Evolutionary conservation across 1,139 yeast genomes (phyloP), one percentile per base, ranked within the genome.

Genomic region (Candida labiduridarum): DNA sequence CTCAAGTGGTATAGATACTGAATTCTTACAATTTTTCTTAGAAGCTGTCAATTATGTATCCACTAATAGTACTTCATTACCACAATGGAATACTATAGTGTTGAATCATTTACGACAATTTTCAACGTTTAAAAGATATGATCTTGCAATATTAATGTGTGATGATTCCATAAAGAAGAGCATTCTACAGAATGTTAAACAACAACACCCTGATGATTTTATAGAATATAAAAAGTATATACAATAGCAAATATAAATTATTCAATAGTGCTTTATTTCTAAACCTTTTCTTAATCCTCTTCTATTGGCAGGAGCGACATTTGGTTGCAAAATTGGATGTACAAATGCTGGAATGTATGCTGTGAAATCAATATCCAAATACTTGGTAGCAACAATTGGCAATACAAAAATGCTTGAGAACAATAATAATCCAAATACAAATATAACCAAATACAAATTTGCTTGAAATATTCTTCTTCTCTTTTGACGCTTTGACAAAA

Each of bases 1-100:
- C 53, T 58, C 64, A 1, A 54, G 63, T 1, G 89, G 89, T 1
- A 65, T 87, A 1, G 92, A 87, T 51, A 65, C 81, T 0, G 83
- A 80, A 15, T 76, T 82, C 50, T 64, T 86, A 14, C 77, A 76
- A 27, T 81, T 83, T 55, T 73, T 75, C 47, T 53, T 85, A 11
- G 82, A 80, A 45, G 79, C 87, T 0, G 70, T 76, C 2, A 59
- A 59, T 0, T 59, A 57, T 51, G 58, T 59, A 3, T 57, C 71
- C 0, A 50, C 47, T 3, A 46, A 58, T 29, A 47, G 56, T 5
- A 19, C 50, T 0, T n/a, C 50, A 0, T 15, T 50, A 4, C 53
- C 56, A 3, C 49, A 56, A 16, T 65, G 71, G 70, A 58, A 56
- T 16, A 8, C 31, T 1, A 52, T 52, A 16, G 52, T 66, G 1